A percentile compares a stretch with the other conserved stretches of the same genome.
These are phyloP conservation scores for Yamadazyma diospyri DNA, from an alignment of 1,139 yeast genomes.

Conservation along the genomic window DNA sequence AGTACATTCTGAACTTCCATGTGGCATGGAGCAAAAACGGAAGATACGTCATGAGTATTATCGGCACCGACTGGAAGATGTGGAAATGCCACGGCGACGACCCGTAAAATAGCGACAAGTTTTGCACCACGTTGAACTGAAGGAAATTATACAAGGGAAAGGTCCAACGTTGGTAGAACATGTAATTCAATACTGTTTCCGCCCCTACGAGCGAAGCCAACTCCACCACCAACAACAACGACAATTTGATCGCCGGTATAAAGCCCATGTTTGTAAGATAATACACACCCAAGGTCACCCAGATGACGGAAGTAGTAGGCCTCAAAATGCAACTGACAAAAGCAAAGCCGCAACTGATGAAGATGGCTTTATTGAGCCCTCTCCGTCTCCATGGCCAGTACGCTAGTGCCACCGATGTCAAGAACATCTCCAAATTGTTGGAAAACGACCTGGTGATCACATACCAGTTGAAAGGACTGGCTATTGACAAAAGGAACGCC, in stretches of 20 bases:
- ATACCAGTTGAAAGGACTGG: conserved; percentile 83
- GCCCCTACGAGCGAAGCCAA: conserved; percentile 8
- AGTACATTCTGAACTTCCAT: conserved; percentile 11
- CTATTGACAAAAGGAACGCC: conserved; percentile 51
- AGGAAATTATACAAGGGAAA: conserved; percentile 70
- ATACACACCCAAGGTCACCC: conserved; percentile 58
- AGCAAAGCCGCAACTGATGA: conserved; percentile 33
- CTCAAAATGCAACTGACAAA: conserved; percentile 63
- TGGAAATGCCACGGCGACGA: conserved; percentile 84
- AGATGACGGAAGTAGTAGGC: conserved; percentile 78
- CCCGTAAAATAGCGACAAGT: conserved; percentile 83
- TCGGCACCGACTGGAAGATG: conserved; percentile 75
- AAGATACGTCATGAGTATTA: conserved; percentile 60
- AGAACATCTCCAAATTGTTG: conserved; percentile 72
- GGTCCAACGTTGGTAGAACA: conserved; percentile 54
- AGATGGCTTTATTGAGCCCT: conserved; percentile 12
- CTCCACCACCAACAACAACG: conserved; percentile 6
- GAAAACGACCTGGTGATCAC: conserved; percentile 80
- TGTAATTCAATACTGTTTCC: conserved; percentile 45
- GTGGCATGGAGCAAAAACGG: conserved; percentile 46
- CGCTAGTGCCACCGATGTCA: conserved; percentile 67
- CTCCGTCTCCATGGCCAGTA: conserved; percentile 65
- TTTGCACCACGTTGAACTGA: conserved; percentile 69
- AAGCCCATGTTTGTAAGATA: conserved; percentile 7
- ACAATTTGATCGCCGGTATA: background rate